Percentiles rank a stretch among this genome's conserved stretches.
Conservation (phyloP, 1,284 basidiomycete genomes). For the Nidula niveotomentosa region DNA sequence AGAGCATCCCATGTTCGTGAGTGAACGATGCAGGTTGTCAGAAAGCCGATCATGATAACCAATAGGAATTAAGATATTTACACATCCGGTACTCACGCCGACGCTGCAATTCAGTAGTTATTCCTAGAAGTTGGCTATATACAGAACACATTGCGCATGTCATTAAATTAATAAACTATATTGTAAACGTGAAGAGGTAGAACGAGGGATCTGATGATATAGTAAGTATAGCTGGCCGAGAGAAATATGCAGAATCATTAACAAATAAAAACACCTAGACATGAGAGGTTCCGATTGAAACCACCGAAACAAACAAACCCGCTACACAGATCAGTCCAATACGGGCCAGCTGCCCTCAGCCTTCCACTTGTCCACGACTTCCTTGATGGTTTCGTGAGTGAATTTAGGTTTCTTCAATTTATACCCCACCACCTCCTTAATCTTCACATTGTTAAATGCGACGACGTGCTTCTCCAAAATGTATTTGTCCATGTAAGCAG, state of each 20-base stretch:
- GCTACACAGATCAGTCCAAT: conserved; percentile 19
- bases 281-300: neutral
- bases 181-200: no score
- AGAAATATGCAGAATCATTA: no score
- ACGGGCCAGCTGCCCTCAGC: conserved; percentile 75
- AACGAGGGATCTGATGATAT: no score
- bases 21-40: neutral
- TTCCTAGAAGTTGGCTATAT: no score
- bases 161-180: no score
- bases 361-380: conserved; percentile 80
- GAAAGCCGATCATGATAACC: neutral
- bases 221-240: no score
- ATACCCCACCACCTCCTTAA: conserved; percentile 77
- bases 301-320: neutral
- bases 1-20: conserved; percentile 4
- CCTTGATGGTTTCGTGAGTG: conserved; percentile 61
- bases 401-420: conserved; percentile 64
- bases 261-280: neutral
- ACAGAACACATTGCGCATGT: no score
- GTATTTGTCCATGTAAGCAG: conserved; percentile 82
- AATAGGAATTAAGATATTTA: no score
- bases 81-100: no score
- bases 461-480: conserved; percentile 65
- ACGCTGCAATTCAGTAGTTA: no score
- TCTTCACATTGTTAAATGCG: conserved; percentile 65